Base-by-base conservation (phyloP, 768 basidiomycete species). In the Mycena epipterygia region DNA sequence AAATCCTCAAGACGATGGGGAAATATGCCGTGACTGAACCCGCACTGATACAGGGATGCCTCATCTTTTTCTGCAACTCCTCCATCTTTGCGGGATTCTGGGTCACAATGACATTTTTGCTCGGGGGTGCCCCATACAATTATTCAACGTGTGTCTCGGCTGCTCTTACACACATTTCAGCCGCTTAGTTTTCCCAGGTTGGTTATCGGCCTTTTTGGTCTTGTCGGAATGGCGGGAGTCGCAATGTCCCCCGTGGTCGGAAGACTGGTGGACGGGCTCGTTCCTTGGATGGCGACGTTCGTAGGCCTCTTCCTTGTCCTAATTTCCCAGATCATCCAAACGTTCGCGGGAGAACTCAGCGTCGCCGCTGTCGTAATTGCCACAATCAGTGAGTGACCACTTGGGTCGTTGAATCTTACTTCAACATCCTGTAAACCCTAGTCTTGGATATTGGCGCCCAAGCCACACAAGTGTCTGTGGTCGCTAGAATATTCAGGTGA, bases 21-120 rank as follows among this genome's bases (percentile, higher is more conserved):
- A 88, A 86, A 78, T 88, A 85, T 67, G 81, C 86, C 0, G 79
- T 88, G 55, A 91, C 88, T 0, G 89, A 91, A 76, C 90, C 91
- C 0, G 79, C 88, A 25, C 79, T 92, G 42, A 79, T 90, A 8
- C 90, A 92, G 75, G 78, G 81, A 11, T 73, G 80, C 59, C 74
- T 89, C 76, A 82, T 89, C 68, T 81, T 84, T 67, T 75, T 88
- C 25, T 83, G 79, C 52, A 84, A 79, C 70, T 84, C 85, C 1
- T 84, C 83, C 69, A 85, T 66, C 23, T 77, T 74, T 51, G 74
- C 70, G 4, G 75, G 75, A 39, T 86, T 83, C 65, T 84, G 86
- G 87, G 86, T 87, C 19, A 87, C 87, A 16, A 76, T 89, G 69
- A 90, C 90, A 0, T 92, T 91, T 79, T 80, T 91, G 41, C 84